Base-by-base conservation (phyloP, 768 basidiomycete species). In the Coprinopsis strossmayeri region DNA sequence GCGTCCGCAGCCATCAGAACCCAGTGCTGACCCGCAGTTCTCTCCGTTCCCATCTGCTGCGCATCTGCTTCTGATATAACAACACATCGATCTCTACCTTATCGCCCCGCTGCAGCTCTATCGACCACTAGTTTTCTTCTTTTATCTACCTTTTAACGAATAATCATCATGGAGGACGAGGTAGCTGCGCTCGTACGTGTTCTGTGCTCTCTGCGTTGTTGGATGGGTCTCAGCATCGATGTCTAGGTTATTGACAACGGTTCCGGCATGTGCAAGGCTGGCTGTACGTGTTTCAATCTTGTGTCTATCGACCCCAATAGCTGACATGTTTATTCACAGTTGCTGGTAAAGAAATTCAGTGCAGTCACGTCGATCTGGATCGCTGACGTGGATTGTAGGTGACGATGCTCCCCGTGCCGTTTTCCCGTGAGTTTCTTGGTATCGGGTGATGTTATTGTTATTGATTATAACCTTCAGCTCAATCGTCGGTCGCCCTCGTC, bases 181-280 rank as follows among this genome's bases (percentile, higher is more conserved):
- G 40, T 52, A 23, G 51, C 51, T 34, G 51, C 51, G 17, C 51
- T 52, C 39, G 51, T 52, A 48, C 45, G 45, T 47, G 32, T 30
- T 21, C 13, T 17, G 24, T 42, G 5, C 20, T 9, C 18, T 21
- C 32, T 34, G 26, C n/a, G 13, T 17, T 15, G 18, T 15, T 26
- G 27, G 10, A 32, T 11, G 25, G 34, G 7, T 7, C 24, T 27
- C n/a, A 39, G 34, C 13, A 20, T 18, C 15, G 24, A 27, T 2
- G 87, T 48, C 37, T 44, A 50, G 49, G 34, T 50, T 50, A 44
- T 50, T 30, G 49, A 91, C 70, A 90, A 90, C 69, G 91, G 91
- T 64, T 97, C 94, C 64, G 95, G 94, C 72, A 98, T 97, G 94
- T 97, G 94, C 87, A 98, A 98, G 77, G 95, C 95, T 81, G 95